Conservation (phyloP, 139 green algal genomes). For the Picochlorum costavermella region DNA sequence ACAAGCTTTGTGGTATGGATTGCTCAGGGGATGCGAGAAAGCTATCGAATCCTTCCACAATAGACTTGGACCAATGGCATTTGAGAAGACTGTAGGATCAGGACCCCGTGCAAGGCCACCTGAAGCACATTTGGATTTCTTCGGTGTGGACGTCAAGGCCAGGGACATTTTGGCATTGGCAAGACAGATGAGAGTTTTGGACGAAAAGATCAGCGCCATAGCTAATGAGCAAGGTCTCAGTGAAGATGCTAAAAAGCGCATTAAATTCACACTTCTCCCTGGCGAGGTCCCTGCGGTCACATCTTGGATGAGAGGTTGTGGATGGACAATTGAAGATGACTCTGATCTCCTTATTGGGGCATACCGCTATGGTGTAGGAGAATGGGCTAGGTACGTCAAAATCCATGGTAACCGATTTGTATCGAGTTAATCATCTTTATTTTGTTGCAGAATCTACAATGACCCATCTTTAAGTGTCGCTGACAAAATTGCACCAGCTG, state of each 20-base stretch:
- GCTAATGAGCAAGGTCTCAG: neutral
- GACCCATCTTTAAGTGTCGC: constrained; percentile 59
- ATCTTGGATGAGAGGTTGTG: constrained; percentile 28
- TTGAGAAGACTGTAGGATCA: neutral
- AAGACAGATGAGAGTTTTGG: constrained; percentile 47
- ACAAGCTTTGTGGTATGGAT: constrained; percentile 36
- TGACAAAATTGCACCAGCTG: constrained; percentile 55
- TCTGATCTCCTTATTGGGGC: constrained; percentile 72
- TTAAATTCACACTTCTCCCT: constrained; percentile 39
- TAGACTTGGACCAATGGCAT: neutral
- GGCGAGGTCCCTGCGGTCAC: constrained; percentile 6
- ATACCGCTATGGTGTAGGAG: constrained; percentile 29
- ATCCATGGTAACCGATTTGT: neutral
- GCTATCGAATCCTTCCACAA: constrained; percentile 10
- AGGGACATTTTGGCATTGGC: constrained; percentile 54
- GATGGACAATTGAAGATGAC: constrained; percentile 70
- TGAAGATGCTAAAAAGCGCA: constrained; percentile 13
- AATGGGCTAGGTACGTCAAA: constrained; percentile 17
- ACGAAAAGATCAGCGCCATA: constrained; percentile 26
- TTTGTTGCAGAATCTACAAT: constrained; percentile 42
- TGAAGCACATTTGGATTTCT: constrained; percentile 81
- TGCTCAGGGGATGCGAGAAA: constrained; percentile 40
- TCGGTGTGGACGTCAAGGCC: constrained; percentile 73
- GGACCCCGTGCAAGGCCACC: constrained; percentile 2
- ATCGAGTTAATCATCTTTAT: neutral